Evolutionary conservation across 1,139 yeast species (phyloP).

Genomic region (Protomyces arabidopsidicola): DNA sequence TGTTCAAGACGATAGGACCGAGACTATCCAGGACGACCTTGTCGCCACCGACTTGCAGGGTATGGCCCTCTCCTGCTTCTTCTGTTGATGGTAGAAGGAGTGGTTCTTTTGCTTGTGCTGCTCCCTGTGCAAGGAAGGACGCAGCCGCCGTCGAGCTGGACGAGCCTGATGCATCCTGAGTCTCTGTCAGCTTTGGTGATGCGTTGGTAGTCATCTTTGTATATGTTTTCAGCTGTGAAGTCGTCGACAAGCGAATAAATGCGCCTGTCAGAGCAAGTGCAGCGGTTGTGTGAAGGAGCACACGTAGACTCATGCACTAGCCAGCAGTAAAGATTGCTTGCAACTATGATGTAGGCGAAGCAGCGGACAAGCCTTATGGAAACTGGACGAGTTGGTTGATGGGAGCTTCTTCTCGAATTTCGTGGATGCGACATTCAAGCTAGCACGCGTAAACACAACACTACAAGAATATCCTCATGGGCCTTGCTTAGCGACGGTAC

Average conservation of each 20-base stretch:
- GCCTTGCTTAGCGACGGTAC: too few relatives aligned
- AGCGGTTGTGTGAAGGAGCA: background rate
- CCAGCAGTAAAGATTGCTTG: background rate
- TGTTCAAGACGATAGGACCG: slow-evolving; percentile 26
- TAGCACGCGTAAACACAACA: too few relatives aligned
- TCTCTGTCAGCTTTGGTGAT: background rate
- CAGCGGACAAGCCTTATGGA: too few relatives aligned
- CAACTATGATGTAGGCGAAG: too few relatives aligned
- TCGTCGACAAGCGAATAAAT: background rate
- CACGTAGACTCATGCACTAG: background rate
- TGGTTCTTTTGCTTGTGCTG: background rate
- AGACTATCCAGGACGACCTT: slow-evolving; percentile 11
- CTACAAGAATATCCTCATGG: too few relatives aligned
- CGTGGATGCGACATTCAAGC: too few relatives aligned
- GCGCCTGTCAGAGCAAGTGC: background rate
- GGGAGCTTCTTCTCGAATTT: too few relatives aligned
- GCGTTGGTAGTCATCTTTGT: background rate
- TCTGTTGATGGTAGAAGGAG: background rate
- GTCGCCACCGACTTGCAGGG: slow-evolving; percentile 2
- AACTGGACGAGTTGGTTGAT: too few relatives aligned
- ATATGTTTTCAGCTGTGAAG: background rate
- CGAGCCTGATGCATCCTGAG: background rate
- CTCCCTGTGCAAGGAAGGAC: background rate
- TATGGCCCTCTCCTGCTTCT: background rate
- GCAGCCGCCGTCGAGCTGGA: background rate